These are phyloP conservation scores for Yarrowia galli DNA, from an alignment of 1,139 yeast species.

Conservation along the genomic window DNA sequence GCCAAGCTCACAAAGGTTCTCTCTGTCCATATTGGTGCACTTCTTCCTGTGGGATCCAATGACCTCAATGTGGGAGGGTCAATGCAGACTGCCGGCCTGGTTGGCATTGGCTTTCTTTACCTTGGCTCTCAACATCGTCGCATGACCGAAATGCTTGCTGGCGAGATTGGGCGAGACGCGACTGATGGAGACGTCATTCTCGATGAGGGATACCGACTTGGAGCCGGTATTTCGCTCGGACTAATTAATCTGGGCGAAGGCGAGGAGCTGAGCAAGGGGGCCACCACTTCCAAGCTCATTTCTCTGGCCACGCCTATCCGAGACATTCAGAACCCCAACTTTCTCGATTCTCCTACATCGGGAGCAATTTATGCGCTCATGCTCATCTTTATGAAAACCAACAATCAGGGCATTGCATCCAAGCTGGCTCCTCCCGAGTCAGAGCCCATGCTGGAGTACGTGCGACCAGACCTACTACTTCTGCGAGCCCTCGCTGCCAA, in stretches of 20 bases:
- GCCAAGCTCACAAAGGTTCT: conserved; percentile 85
- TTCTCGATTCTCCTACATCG: conserved; percentile 75
- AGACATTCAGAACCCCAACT: conserved; percentile 72
- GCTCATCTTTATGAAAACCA: conserved; percentile 75
- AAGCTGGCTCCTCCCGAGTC: conserved; percentile 71
- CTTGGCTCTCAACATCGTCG: conserved; percentile 80
- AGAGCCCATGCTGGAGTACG: conserved; percentile 68
- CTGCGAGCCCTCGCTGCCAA: conserved; percentile 72
- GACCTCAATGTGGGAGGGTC: conserved; percentile 82
- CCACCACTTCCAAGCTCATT: conserved; percentile 69
- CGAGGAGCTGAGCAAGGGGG: conserved; percentile 65
- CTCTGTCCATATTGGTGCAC: conserved; percentile 91
- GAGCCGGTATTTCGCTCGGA: conserved; percentile 91
- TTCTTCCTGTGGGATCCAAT: conserved; percentile 89
- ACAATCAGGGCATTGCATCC: conserved; percentile 64
- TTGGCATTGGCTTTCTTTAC: conserved; percentile 88
- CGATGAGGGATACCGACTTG: conserved; percentile 81
- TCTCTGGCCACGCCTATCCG: conserved; percentile 67
- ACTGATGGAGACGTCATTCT: conserved; percentile 40
- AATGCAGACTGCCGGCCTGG: conserved; percentile 90
- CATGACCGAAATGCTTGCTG: conserved; percentile 79
- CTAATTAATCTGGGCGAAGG: conserved; percentile 86
- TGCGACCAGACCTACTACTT: conserved; percentile 80
- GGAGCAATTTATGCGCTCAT: conserved; percentile 84
- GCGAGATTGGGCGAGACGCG: conserved; percentile 43